A percentile compares a stretch with the other conserved stretches of the same genome.
Evolutionary conservation across 306 rosid genomes (phyloP).

Genomic region (Quercus robur): DNA sequence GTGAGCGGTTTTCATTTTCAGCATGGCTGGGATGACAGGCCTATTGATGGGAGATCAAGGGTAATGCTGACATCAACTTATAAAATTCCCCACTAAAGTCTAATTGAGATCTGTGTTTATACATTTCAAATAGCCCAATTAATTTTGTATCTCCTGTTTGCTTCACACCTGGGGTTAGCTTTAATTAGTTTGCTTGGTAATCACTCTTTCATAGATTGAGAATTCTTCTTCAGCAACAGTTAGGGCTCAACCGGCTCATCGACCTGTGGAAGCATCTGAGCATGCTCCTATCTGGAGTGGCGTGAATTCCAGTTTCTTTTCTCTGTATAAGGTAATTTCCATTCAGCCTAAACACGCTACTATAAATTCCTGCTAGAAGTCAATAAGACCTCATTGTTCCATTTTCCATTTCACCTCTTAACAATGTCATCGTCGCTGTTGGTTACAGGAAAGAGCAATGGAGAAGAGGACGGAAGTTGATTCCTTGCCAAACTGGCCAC

Average conservation of each 20-base stretch:
- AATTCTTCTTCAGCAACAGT: slow-evolving; percentile 48
- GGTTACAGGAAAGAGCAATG: slow-evolving; percentile 73
- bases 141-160: neutral
- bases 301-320: slow-evolving; percentile 41
- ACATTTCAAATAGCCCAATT: neutral
- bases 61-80: slow-evolving; percentile 42
- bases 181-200: neutral
- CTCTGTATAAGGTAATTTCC: slow-evolving; percentile 48
- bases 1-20: slow-evolving; percentile 37
- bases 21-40: slow-evolving; percentile 37
- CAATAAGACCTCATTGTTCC: neutral
- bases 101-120: neutral
- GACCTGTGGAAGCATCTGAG: slow-evolving; percentile 40
- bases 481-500: slow-evolving; percentile 53
- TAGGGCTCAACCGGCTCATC: slow-evolving; percentile 39
- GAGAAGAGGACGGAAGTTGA: slow-evolving; percentile 59
- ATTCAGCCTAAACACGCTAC: neutral
- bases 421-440: neutral
- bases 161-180: neutral
- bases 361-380: neutral
- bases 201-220: slow-evolving; percentile 36
- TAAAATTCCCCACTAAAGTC: neutral
- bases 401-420: neutral
- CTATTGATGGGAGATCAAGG: slow-evolving; percentile 41
- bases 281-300: slow-evolving; percentile 43